These are phyloP conservation scores for Fusarium sublunatum DNA, from an alignment of 2,329 filamentous ascomycete species.

Conservation along the genomic window DNA sequence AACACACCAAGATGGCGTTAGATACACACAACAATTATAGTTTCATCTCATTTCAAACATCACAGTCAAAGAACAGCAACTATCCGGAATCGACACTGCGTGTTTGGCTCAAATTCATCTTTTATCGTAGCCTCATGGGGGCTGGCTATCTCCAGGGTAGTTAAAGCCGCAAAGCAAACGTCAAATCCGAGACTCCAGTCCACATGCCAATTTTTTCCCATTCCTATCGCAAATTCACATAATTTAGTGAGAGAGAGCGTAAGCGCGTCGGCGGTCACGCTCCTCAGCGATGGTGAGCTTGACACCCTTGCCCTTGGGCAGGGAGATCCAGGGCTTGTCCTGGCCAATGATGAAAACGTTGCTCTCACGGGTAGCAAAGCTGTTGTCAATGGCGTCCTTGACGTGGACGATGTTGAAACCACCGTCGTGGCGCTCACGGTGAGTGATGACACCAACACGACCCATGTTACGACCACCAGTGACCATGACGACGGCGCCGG, in stretches of 20 bases:
- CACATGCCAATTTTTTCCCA: slow-evolving; percentile 51
- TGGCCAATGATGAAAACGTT: slow-evolving; percentile 99
- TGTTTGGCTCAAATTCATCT: slow-evolving; percentile 51
- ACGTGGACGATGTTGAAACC: slow-evolving; percentile 99
- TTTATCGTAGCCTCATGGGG: slow-evolving; percentile 52
- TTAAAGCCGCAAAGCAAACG: slow-evolving; percentile 50
- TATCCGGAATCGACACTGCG: slow-evolving; percentile 42
- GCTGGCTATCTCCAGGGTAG: slow-evolving; percentile 52
- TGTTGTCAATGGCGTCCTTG: slow-evolving; percentile 99
- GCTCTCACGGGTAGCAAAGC: slow-evolving; percentile 98
- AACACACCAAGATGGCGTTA: neutral
- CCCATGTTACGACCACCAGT: slow-evolving; percentile 99
- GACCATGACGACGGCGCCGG: slow-evolving; percentile 96
- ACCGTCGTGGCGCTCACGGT: slow-evolving; percentile 99
- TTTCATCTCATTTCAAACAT: neutral
- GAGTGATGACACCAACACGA: slow-evolving; percentile 99
- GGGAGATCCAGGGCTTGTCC: slow-evolving; percentile 99
- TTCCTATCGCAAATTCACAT: slow-evolving; percentile 38
- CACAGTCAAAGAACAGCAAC: slow-evolving; percentile 7
- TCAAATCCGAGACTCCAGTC: slow-evolving; percentile 57
- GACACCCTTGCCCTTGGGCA: slow-evolving; percentile 99
- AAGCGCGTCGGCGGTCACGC: slow-evolving; percentile 94
- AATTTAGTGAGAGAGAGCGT: slow-evolving; percentile 63
- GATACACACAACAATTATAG: no score
- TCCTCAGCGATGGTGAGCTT: slow-evolving; percentile 99